Conservation (phyloP, 257 asterid species). For the Schizonepeta tenuifolia region DNA sequence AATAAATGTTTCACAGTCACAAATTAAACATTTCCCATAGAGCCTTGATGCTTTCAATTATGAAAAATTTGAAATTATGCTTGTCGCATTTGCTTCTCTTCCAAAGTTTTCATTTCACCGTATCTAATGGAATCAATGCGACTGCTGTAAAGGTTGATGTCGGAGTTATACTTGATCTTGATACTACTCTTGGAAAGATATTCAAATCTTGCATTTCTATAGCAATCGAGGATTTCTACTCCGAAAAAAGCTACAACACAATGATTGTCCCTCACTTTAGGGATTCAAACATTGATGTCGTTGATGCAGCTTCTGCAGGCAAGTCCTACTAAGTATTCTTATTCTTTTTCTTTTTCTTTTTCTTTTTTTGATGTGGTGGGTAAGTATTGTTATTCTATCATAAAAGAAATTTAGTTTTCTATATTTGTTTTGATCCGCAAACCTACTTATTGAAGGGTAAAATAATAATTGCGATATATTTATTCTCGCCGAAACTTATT, state of each 20-base stretch:
- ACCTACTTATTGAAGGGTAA: too few species aligned
- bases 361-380: too few species aligned
- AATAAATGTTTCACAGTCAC: too few species aligned
- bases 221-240: slow-evolving; percentile 51
- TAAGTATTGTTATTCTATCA: too few species aligned
- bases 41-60: background rate
- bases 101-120: slow-evolving; percentile 18
- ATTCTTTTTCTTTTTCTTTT: too few species aligned
- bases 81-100: slow-evolving; percentile 19
- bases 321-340: background rate
- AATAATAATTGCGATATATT: too few species aligned
- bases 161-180: slow-evolving; percentile 9
- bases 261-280: slow-evolving; percentile 44
- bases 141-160: background rate
- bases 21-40: too few species aligned
- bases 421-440: too few species aligned
- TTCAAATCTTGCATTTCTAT: slow-evolving; percentile 37
- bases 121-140: background rate
- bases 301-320: slow-evolving; percentile 47
- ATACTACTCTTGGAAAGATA: background rate
- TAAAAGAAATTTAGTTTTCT: too few species aligned
- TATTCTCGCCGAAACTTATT: too few species aligned
- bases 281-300: slow-evolving; percentile 38
- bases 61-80: slow-evolving; percentile 22
- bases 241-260: slow-evolving; percentile 29